phyloP scores from a whole-genome alignment of 495 filamentous ascomycete genomes.

The Emericellopsis terricola region DNA sequence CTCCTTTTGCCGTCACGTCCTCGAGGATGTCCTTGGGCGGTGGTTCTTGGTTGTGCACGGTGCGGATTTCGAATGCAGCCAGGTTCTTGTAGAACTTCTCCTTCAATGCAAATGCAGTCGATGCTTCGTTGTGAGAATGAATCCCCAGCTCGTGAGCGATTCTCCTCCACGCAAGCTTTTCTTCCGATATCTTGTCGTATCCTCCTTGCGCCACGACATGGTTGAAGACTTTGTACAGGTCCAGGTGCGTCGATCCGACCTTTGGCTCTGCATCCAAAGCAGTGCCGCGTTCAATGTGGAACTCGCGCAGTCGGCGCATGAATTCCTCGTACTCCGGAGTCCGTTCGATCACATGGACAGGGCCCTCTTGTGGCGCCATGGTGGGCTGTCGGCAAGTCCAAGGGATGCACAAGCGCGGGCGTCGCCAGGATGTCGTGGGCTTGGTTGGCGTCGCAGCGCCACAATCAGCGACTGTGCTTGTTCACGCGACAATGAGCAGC shows the following conservation, averaged over 20 bases:
- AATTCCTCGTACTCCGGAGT: conserved; percentile 52
- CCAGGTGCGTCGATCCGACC: conserved; percentile 50
- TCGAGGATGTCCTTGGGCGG: conserved; percentile 72
- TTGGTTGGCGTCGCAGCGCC: neutral
- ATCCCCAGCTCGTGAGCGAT: conserved; percentile 47
- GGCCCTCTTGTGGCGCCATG: conserved; percentile 1
- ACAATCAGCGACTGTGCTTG: neutral
- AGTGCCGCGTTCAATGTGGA: conserved; percentile 57
- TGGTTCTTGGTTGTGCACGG: conserved; percentile 51
- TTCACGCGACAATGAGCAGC: neutral
- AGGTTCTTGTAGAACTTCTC: conserved; percentile 71
- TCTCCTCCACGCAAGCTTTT: conserved; percentile 63
- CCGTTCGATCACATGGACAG: conserved; percentile 20
- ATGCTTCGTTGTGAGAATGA: conserved; percentile 41
- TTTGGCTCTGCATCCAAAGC: conserved; percentile 53
- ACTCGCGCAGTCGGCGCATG: conserved; percentile 42
- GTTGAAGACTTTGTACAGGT: conserved; percentile 53
- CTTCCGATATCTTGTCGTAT: conserved; percentile 63
- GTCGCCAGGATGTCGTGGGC: neutral
- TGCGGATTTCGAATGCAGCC: conserved; percentile 63
- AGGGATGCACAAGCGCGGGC: neutral
- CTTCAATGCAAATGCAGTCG: conserved; percentile 60
- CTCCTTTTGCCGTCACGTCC: conserved; percentile 55
- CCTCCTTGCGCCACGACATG: conserved; percentile 51
- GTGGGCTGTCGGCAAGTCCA: neutral